Evolutionary conservation across 148 eudicot species (phyloP), one percentile per base, ranked within the genome.

Genomic region (Rhododendron simsii): DNA sequence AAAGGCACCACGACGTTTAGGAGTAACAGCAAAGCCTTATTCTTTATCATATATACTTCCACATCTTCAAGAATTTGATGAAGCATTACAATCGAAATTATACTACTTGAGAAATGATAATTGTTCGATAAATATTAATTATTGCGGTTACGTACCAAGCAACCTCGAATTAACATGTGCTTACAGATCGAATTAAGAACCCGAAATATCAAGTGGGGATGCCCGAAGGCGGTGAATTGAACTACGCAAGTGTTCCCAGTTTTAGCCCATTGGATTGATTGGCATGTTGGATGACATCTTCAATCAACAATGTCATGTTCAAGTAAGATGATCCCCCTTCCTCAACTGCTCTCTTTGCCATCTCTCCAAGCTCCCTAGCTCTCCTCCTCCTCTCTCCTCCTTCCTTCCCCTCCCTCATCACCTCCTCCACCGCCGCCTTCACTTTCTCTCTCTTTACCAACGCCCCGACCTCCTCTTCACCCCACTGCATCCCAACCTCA

Each of bases 301-400:
- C 79, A 75, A 93, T 91, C n/a, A 93, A 59, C 21, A 76, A 41
- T 20, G 85, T 75, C 15, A 92, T 86, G 48, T 90, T 88, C 35
- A n/a, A 3, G 71, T 81, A 51, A 78, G 95, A 90, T 15, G 91
- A 91, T 12, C 93, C 95, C 48, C 90, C 91, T 33, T 44, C 88
- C 67, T 86, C 89, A 26, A 87, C 79, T 13, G 92, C 92, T 67
- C 53, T 75, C 81, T 51, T 87, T 44, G 91, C 95, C 82, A 75
- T 86, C n/a, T 83, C 86, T 45, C 86, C 86, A 55, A 91, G 86
- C 84, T 84, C 69, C 77, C 57, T 74, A 37, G 90, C 92, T 85
- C 90, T 85, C 20, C 44, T 80, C 78, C 89, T 87, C 69, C 91
- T 89, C 8, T 87, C 88, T 65, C 90, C 93, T 53, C 89, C 92